Evolutionary conservation across 2,329 filamentous ascomycete species (phyloP).

Genomic region (Aspergillus awamori): DNA sequence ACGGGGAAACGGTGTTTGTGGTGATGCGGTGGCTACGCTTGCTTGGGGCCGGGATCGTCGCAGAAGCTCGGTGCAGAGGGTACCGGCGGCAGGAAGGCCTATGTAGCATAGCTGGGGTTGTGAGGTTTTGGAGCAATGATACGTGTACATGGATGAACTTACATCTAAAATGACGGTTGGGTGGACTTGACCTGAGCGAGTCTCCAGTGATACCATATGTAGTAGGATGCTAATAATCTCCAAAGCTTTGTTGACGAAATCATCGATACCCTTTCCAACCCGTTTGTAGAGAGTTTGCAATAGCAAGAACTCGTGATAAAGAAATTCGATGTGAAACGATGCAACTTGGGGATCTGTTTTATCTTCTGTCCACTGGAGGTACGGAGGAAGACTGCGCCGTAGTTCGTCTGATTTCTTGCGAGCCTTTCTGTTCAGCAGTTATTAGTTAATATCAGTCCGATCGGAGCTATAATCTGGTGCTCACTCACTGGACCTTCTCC

Average conservation of each 20-base stretch:
- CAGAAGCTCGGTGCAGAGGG: constrained; percentile 26
- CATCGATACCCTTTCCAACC: constrained; percentile 11
- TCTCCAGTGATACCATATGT: constrained; percentile 7
- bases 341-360: neutral
- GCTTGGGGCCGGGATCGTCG: constrained; percentile 18
- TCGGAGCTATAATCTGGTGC: too few species aligned
- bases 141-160: neutral
- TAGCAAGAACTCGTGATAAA: constrained; percentile 27
- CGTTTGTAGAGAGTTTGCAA: constrained; percentile 22
- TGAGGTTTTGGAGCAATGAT: neutral
- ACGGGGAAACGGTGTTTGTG: constrained; percentile 18
- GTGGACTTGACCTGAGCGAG: neutral
- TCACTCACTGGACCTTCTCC: constrained; percentile 9
- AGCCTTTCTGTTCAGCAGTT: neutral
- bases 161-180: constrained; percentile 7
- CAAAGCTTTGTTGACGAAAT: neutral
- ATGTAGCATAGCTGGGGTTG: constrained; percentile 19
- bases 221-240: constrained; percentile 11
- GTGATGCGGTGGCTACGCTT: neutral
- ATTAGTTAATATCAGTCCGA: too few species aligned
- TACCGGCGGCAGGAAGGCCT: constrained; percentile 28
- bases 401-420: constrained; percentile 6
- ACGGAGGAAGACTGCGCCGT: constrained; percentile 2
- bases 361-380: constrained; percentile 14
- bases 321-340: constrained; percentile 20